phyloP scores from a whole-genome alignment of 352 stramenopile species.

The Pythium folliculosum region DNA sequence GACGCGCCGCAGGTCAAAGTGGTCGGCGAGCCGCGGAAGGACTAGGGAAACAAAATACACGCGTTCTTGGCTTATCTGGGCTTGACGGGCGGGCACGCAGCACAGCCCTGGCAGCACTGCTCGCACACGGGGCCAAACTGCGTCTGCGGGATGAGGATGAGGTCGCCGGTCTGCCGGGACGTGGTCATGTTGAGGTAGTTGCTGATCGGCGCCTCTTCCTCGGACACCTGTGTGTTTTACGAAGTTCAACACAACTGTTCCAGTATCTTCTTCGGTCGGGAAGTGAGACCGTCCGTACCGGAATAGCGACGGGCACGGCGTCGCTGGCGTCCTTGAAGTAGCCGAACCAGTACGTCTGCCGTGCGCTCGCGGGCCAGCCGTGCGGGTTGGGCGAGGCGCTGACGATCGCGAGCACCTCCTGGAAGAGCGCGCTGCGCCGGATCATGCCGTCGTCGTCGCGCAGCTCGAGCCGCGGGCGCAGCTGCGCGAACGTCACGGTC shows the following conservation, averaged over 20 bases:
- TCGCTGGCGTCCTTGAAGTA: conserved; percentile 53
- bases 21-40: conserved; percentile 33
- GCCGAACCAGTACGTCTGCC: conserved; percentile 82
- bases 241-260: too few relatives aligned
- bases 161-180: conserved; percentile 64
- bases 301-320: conserved; percentile 42
- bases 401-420: conserved; percentile 73
- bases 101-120: conserved; percentile 62
- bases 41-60: conserved; percentile 2
- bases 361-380: conserved; percentile 53
- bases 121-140: conserved; percentile 75
- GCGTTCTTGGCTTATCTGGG: not conserved
- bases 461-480: conserved; percentile 69
- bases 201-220: conserved; percentile 52
- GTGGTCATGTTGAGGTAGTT: conserved; percentile 71
- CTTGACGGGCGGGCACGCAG: conserved; percentile 33
- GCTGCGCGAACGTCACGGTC: conserved; percentile 59
- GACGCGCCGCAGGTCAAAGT: conserved; percentile 38
- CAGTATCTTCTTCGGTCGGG: too few relatives aligned
- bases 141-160: conserved; percentile 79
- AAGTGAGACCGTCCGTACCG: conserved; percentile 22
- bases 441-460: conserved; percentile 65
- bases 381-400: conserved; percentile 61
- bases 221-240: conserved; percentile 33
- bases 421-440: conserved; percentile 69